These are phyloP conservation scores for Astraeus odoratus DNA, from an alignment of 768 basidiomycete species.

Conservation along the genomic window DNA sequence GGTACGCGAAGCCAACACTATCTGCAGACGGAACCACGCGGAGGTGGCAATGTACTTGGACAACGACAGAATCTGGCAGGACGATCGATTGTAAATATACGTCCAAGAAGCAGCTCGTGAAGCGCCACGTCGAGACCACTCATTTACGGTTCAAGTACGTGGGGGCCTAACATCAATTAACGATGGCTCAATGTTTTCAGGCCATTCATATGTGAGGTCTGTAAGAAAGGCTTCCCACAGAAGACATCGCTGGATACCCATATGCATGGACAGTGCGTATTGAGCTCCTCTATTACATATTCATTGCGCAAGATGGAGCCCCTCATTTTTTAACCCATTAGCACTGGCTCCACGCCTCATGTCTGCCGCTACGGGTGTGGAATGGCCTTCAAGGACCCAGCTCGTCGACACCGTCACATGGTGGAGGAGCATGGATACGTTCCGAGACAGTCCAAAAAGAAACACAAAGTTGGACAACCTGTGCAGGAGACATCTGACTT, in stretches of 20 bases:
- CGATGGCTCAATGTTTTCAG: constrained; percentile 27
- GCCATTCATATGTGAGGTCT: constrained; percentile 45
- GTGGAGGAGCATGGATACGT: constrained; percentile 44
- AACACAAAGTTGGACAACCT: constrained; percentile 32
- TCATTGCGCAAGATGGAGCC: not conserved
- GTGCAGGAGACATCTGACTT: constrained; percentile 17
- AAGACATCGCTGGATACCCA: constrained; percentile 56
- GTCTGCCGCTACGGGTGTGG: constrained; percentile 45
- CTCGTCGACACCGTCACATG: constrained; percentile 56
- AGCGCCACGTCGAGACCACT: constrained; percentile 58
- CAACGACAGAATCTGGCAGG: constrained; percentile 26
- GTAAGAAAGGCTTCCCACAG: constrained; percentile 50
- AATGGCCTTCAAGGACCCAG: constrained; percentile 56
- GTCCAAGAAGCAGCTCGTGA: constrained; percentile 59
- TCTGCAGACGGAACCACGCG: constrained; percentile 28
- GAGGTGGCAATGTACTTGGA: constrained; percentile 38
- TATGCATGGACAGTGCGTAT: constrained; percentile 44
- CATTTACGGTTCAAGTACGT: constrained; percentile 56
- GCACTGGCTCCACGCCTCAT: constrained; percentile 52
- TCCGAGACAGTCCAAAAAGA: constrained; percentile 39
- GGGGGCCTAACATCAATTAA: constrained; percentile 8
- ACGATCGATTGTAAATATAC: constrained; percentile 34
- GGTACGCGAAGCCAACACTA: constrained; percentile 27
- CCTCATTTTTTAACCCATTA: constrained; percentile 18
- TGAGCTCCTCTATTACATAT: constrained; percentile 20